phyloP scores from a whole-genome alignment of 148 eudicot species.

The Chenopodium suecicum region DNA sequence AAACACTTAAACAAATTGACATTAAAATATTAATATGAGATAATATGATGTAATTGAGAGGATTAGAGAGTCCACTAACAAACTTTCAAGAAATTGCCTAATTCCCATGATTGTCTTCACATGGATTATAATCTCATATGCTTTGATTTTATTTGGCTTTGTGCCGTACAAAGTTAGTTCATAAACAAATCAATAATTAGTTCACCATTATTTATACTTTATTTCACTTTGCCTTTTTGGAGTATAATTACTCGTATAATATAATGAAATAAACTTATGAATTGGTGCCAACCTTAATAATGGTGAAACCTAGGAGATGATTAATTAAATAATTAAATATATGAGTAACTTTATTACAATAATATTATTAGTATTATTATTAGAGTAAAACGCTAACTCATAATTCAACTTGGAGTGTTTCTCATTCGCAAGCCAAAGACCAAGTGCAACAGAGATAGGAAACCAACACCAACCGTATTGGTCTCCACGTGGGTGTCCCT shows the following conservation, averaged over 20 bases:
- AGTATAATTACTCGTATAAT: not conserved
- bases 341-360: not conserved
- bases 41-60: slow-evolving; percentile 1
- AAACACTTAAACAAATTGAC: not conserved
- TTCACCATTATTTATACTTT: not conserved
- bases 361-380: not conserved
- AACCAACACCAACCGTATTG: slow-evolving; percentile 52
- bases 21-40: not conserved
- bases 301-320: slow-evolving; percentile 28
- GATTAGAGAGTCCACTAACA: slow-evolving; percentile 16
- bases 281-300: slow-evolving; percentile 21
- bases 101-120: slow-evolving; percentile 37
- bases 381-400: not conserved
- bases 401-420: slow-evolving; percentile 25
- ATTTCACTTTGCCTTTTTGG: not conserved
- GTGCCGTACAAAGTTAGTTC: not conserved
- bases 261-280: not conserved
- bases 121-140: slow-evolving; percentile 33
- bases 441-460: slow-evolving; percentile 31
- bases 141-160: slow-evolving; percentile 6
- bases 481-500: slow-evolving; percentile 57
- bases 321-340: not conserved
- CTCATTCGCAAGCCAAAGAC: slow-evolving; percentile 24
- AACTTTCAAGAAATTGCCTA: slow-evolving; percentile 8
- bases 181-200: slow-evolving; percentile 5